phyloP scores from a whole-genome alignment of 768 basidiomycete genomes.

The Russula griseocarnosa region DNA sequence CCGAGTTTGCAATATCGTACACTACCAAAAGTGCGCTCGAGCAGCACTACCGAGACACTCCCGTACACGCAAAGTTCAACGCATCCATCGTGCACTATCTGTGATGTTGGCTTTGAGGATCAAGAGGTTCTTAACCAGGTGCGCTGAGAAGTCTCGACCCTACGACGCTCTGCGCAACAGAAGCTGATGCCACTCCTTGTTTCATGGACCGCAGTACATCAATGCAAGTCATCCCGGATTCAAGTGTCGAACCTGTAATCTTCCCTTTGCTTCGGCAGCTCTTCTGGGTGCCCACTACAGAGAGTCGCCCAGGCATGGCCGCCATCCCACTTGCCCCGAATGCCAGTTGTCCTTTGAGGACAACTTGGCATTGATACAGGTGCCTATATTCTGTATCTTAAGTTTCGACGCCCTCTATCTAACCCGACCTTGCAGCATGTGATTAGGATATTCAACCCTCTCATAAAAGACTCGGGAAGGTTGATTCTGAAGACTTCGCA shows the following conservation, averaged over 20 bases:
- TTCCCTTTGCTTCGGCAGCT: constrained; percentile 18
- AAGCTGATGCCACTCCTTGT: not conserved
- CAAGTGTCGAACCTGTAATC: constrained; percentile 18
- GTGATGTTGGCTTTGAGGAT: constrained; percentile 27
- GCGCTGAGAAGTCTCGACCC: not conserved
- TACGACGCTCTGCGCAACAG: not conserved
- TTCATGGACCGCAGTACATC: constrained; percentile 14
- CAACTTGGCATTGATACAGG: constrained; percentile 38
- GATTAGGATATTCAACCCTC: constrained; percentile 25
- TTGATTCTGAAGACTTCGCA: constrained; percentile 26
- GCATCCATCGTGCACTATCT: constrained; percentile 21
- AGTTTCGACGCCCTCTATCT: not conserved
- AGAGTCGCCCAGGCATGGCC: constrained; percentile 40
- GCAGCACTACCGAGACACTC: constrained; percentile 46
- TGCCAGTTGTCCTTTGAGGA: constrained; percentile 45
- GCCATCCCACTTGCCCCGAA: constrained; percentile 45
- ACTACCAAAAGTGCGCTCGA: constrained; percentile 33
- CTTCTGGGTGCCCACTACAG: constrained; percentile 22
- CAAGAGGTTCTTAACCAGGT: constrained; percentile 19
- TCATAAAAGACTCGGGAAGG: constrained; percentile 23
- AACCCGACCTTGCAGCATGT: constrained; percentile 25
- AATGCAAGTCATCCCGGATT: constrained; percentile 16
- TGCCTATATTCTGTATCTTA: constrained; percentile 27
- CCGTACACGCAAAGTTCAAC: constrained; percentile 41
- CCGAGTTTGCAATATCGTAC: constrained; percentile 9